A percentile compares a stretch with the other conserved stretches of the same genome.
Conservation (phyloP, 2,329 filamentous ascomycete species). For the Phialophora macrospora region DNA sequence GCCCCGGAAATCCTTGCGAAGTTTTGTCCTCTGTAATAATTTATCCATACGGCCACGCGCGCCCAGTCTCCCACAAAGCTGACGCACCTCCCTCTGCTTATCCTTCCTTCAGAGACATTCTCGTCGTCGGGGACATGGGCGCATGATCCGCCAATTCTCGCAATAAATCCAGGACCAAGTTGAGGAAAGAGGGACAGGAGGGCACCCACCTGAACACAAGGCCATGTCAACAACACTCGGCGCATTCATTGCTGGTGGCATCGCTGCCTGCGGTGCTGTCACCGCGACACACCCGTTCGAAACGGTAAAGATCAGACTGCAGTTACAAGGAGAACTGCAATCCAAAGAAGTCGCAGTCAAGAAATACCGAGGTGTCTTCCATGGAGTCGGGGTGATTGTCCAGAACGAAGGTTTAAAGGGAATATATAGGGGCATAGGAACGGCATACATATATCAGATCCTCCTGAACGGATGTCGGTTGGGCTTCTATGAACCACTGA, state of each 20-base stretch:
- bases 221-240: slow-evolving; percentile 50
- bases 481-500: slow-evolving; percentile 96
- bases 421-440: slow-evolving; percentile 85
- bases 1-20: background rate
- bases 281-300: slow-evolving; percentile 98
- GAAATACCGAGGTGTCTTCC: slow-evolving; percentile 87
- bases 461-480: slow-evolving; percentile 94
- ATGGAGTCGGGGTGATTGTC: slow-evolving; percentile 87
- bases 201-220: background rate
- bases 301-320: slow-evolving; percentile 98
- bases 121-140: slow-evolving; percentile 9
- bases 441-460: slow-evolving; percentile 95
- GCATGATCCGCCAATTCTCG: background rate
- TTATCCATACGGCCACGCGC: slow-evolving; percentile 1
- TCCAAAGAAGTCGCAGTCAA: slow-evolving; percentile 81
- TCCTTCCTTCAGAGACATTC: background rate
- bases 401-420: slow-evolving; percentile 86
- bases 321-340: slow-evolving; percentile 94
- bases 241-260: slow-evolving; percentile 92
- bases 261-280: slow-evolving; percentile 95
- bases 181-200: slow-evolving; percentile 2
- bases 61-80: slow-evolving; percentile 11
- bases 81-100: slow-evolving; percentile 19
- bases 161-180: slow-evolving; percentile 14
- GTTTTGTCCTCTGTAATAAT: slow-evolving; percentile 8